Evolutionary conservation across 2,329 filamentous ascomycete genomes (phyloP).

Genomic region (Xylariales sp.): DNA sequence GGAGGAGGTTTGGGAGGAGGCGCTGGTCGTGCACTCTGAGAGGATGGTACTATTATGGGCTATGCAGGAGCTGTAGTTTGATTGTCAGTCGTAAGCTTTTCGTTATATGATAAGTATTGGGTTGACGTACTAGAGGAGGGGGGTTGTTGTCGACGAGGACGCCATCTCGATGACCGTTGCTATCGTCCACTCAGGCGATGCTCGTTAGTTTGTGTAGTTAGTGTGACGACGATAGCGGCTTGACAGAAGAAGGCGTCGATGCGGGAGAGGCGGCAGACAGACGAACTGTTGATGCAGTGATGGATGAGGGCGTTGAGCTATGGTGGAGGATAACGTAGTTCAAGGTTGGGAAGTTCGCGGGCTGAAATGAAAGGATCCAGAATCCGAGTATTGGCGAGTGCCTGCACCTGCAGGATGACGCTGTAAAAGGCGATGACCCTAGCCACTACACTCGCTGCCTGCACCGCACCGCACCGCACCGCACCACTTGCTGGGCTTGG

Average conservation of each 20-base stretch:
- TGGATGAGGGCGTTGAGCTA: no score
- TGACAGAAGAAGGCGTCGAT: no score
- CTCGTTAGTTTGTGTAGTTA: no score
- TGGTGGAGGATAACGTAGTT: no score
- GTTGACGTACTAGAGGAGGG: conserved; percentile 64
- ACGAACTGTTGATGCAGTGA: no score
- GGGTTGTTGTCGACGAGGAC: conserved; percentile 65
- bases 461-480: no score
- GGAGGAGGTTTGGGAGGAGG: conserved; percentile 75
- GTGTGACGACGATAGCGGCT: no score
- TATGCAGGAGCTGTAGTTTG: conserved; percentile 71
- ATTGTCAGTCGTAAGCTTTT: conserved; percentile 13
- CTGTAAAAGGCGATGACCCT: not conserved
- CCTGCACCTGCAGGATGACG: not conserved
- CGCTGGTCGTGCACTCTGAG: conserved; percentile 83
- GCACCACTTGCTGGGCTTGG: no score
- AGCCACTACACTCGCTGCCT: not conserved
- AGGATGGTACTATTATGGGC: conserved; percentile 92
- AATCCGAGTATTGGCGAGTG: not conserved
- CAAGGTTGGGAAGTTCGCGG: no score
- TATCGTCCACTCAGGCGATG: no score
- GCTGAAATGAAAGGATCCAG: no score
- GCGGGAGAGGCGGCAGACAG: no score
- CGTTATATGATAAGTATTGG: conserved; percentile 8
- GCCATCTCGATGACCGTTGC: conserved; percentile 47